A percentile compares a stretch with the other conserved stretches of the same genome.
These are phyloP conservation scores for Helianthus tuberosus DNA, from an alignment of 129 eudicot species.

Conservation along the genomic window DNA sequence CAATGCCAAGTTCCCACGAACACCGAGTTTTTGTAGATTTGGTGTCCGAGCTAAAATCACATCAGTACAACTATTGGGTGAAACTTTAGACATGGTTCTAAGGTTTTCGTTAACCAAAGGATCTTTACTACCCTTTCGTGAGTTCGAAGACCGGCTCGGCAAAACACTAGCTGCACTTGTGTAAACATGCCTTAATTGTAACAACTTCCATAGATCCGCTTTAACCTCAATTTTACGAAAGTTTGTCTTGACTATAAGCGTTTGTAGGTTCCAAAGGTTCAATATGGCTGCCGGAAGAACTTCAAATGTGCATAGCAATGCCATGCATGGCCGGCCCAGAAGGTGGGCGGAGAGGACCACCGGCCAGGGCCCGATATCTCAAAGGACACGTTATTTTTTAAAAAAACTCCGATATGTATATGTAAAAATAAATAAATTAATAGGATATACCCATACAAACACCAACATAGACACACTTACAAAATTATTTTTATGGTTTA, in stretches of 20 bases:
- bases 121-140: constrained; percentile 7
- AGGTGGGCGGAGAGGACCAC: no score
- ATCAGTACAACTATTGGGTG: constrained; percentile 30
- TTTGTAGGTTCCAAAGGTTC: constrained; percentile 40
- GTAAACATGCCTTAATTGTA: constrained; percentile 37
- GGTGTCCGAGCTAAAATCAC: constrained; percentile 41
- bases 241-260: constrained; percentile 26
- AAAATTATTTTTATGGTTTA: no score
- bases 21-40: constrained; percentile 42
- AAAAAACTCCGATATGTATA: no score
- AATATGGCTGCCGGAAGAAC: constrained; percentile 32
- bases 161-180: constrained; percentile 7
- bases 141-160: background rate
- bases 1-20: constrained; percentile 40
- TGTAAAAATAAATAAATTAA: no score
- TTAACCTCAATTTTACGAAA: constrained; percentile 16
- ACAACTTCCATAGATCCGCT: constrained; percentile 31
- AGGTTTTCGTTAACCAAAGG: constrained; percentile 23
- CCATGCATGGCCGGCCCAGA: no score
- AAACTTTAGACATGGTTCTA: constrained; percentile 30
- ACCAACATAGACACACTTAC: no score
- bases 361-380: no score
- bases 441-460: no score
- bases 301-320: constrained; percentile 15
- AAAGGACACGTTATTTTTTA: no score